Conservation (phyloP, 371 early-diverging fungal genomes). For the Mortierella sp. region DNA sequence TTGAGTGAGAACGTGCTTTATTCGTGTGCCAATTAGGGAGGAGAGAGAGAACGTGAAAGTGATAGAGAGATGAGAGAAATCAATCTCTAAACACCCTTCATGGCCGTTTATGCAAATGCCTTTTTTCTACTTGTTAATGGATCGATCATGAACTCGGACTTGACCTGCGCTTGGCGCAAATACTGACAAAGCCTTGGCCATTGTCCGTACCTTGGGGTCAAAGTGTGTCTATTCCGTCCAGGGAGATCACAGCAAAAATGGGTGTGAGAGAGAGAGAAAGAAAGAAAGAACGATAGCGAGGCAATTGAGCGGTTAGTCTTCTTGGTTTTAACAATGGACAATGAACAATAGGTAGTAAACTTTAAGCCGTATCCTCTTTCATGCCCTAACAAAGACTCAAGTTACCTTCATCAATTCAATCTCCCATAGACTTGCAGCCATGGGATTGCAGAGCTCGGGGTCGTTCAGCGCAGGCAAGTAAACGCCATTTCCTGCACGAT, state of each 20-base stretch:
- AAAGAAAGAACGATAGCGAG: conserved; percentile 4
- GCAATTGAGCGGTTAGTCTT: no score
- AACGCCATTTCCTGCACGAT: conserved; percentile 79
- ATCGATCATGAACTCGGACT: conserved; percentile 46
- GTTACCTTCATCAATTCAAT: conserved; percentile 77
- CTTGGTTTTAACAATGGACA: no score
- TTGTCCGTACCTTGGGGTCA: conserved; percentile 76
- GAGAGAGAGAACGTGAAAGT: neutral
- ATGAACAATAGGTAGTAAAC: no score
- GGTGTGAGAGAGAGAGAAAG: neutral
- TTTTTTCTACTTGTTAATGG: conserved; percentile 32
- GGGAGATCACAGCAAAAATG: conserved; percentile 5
- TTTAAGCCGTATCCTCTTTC: conserved; percentile 4
- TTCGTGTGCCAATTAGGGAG: no score
- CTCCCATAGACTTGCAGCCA: conserved; percentile 90
- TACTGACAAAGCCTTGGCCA: conserved; percentile 59
- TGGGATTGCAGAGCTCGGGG: conserved; percentile 94
- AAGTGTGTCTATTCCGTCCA: conserved; percentile 65
- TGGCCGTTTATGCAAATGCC: no score
- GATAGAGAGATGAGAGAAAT: no score
- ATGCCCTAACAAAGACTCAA: no score
- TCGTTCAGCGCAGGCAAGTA: conserved; percentile 87
- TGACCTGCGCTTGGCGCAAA: conserved; percentile 49
- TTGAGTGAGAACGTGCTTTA: no score
- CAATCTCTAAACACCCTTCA: no score